Evolutionary conservation across 2,329 filamentous ascomycete species (phyloP), one percentile per base, ranked within the genome.

Genomic region (Fusarium tjaetaba): DNA sequence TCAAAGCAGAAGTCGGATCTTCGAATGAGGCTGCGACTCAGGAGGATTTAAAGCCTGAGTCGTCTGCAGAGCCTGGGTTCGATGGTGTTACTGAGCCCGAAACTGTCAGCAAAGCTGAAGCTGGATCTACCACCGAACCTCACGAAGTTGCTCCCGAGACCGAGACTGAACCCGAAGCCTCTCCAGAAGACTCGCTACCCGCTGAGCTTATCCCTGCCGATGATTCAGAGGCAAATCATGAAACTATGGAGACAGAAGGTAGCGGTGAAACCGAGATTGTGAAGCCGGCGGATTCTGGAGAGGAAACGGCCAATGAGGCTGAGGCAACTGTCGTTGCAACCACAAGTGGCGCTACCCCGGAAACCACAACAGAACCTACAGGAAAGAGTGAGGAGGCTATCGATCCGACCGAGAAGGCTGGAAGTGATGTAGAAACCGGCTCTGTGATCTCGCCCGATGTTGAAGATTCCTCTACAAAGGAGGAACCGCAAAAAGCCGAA

Each of bases 321-420:
- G 49, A 36, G 36, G 48, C 43, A 15, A 55, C 51, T 41, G 20
- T 39, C 13, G 39, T 56, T 57, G 42, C 62, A 43, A 22, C 53
- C 20, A 60, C 49, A 52, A 43, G 14, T 24, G 57, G 36, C 18
- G 22, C 22, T 18, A 39, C 36, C 11, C 56, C 45, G 16, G 67
- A 67, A 61, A 46, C 66, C n/a, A 28, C 38, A 20, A n/a, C n/a
- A 26, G 48, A 42, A 24, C 18, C 46, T 22, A 41, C 68, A 52
- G 68, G 46, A 28, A 53, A 52, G 28, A 38, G 26, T n/a, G 56
- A 73, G 43, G 66, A 64, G 28, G 43, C 32, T 26, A 18, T 51
- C 14, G 57, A 75, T 20, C 24, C 22, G 24, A 30, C 28, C 28
- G 16, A n/a, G 24, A 56, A 75, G n/a, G 30, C 43, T 41, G 49